Conservation (phyloP, 2,329 filamentous ascomycete genomes). For the Metarhizium brunneum region DNA sequence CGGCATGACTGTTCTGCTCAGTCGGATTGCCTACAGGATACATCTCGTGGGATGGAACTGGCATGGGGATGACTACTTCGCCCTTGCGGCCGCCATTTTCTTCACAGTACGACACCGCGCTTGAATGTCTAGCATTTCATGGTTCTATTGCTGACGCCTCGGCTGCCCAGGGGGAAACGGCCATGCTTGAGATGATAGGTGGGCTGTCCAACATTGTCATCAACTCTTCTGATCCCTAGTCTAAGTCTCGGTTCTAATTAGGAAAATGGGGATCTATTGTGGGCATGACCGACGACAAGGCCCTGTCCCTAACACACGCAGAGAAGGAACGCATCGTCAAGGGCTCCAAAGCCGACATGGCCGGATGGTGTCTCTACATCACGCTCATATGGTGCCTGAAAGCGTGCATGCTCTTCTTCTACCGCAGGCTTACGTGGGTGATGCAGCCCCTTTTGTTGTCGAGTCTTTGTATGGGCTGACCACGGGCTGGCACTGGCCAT, state of each 20-base stretch:
- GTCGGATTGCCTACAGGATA: slow-evolving; percentile 29
- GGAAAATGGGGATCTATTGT: slow-evolving; percentile 14
- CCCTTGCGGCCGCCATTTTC: slow-evolving; percentile 24
- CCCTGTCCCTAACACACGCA: slow-evolving; percentile 6
- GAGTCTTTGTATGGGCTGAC: not conserved
- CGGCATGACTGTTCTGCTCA: slow-evolving; percentile 25
- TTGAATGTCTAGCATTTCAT: too few relatives aligned
- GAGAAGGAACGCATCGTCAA: slow-evolving; percentile 10
- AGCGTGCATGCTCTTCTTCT: slow-evolving; percentile 29
- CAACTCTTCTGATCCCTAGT: too few relatives aligned
- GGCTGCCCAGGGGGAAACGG: slow-evolving; percentile 11
- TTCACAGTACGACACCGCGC: slow-evolving; percentile 23
- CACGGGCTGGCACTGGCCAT: not conserved
- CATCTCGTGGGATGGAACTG: slow-evolving; percentile 29
- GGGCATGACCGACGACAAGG: slow-evolving; percentile 13
- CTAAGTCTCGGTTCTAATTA: slow-evolving; percentile 1
- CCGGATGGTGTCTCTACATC: slow-evolving; percentile 27
- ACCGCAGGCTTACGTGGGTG: slow-evolving; percentile 27
- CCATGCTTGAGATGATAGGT: slow-evolving; percentile 26
- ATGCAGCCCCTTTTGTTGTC: not conserved
- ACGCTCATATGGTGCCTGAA: slow-evolving; percentile 30
- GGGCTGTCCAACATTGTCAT: not conserved
- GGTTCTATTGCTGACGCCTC: not conserved
- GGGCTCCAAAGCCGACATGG: slow-evolving; percentile 13
- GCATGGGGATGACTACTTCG: slow-evolving; percentile 34